Percentiles rank a stretch among this genome's conserved stretches.
Conservation (phyloP, 2,329 filamentous ascomycete species). For the Phialemoniopsis sp. region DNA sequence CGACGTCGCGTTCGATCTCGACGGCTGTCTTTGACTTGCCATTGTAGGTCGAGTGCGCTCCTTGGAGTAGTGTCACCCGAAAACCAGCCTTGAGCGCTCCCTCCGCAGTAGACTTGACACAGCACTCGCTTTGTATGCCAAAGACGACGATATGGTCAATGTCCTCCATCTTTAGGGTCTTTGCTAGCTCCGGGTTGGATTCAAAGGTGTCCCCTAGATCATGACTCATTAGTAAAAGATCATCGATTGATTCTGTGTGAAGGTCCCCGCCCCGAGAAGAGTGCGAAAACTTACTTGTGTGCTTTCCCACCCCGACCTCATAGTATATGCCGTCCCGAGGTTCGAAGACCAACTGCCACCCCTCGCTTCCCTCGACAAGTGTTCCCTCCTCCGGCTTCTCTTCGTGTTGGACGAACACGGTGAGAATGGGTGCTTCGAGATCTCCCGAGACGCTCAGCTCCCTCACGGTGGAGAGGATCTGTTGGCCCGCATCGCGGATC, state of each 20-base stretch:
- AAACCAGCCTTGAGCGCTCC: slow-evolving; percentile 21
- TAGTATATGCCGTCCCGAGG: slow-evolving; percentile 10
- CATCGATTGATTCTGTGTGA: too few species aligned
- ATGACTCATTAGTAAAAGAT: too few species aligned
- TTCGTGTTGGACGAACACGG: slow-evolving; percentile 24
- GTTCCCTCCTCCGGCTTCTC: slow-evolving; percentile 15
- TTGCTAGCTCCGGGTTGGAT: slow-evolving; percentile 21
- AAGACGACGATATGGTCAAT: slow-evolving; percentile 18
- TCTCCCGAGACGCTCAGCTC: slow-evolving; percentile 3
- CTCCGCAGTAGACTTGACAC: slow-evolving; percentile 18
- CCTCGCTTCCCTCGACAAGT: slow-evolving; percentile 15
- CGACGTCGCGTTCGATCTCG: slow-evolving; percentile 20
- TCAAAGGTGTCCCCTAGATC: slow-evolving; percentile 19
- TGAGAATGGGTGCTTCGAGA: slow-evolving; percentile 4
- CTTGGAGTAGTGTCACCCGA: slow-evolving; percentile 18
- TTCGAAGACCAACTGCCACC: slow-evolving; percentile 23
- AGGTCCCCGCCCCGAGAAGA: too few species aligned
- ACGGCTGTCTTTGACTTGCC: slow-evolving; percentile 11
- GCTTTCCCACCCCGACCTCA: slow-evolving; percentile 20
- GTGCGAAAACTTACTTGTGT: slow-evolving; percentile 12
- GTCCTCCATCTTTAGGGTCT: slow-evolving; percentile 12
- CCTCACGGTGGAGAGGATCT: slow-evolving; percentile 16
- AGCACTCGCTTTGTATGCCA: slow-evolving; percentile 26
- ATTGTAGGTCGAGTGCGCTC: slow-evolving; percentile 26
- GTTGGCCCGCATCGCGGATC: slow-evolving; percentile 11